Evolutionary conservation across 768 basidiomycete genomes (phyloP), one percentile per base, ranked within the genome.

Genomic region (Macrocybe gigantea): DNA sequence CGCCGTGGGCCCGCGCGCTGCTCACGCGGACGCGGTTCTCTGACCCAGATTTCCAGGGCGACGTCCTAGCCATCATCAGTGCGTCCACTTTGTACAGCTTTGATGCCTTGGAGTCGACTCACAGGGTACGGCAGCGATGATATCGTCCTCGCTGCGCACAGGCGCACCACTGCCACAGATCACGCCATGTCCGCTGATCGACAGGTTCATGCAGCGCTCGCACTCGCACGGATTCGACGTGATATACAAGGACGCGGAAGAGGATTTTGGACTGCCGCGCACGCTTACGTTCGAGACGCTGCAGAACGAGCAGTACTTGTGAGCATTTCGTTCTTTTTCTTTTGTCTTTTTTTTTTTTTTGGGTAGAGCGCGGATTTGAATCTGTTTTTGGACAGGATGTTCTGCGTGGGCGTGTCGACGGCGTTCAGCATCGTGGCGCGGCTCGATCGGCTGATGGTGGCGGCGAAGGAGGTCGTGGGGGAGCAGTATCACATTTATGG

Each of bases 401-500:
- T 86, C 57, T 84, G 80, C 45, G 86, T 88, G 7, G 87, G 84
- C 6, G 80, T 86, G 14, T 77, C 86, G 1, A 85, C 82, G 1
- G 71, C 83, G 0, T 86, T 77, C 53, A 73, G 76, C 0, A 77
- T 93, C 36, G 67, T 93, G n/a, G 75, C 76, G 5, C 76, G 87
- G 7, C 66, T 93, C 9, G 91, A 93, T 59, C 69, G 78, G 44
- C 64, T 93, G 49, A 88, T 93, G 81, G 58, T 90, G 2, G 87
- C 88, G 2, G 79, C 81, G 11, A 93, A 93, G 60, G 88, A 92
- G 63, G 69, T 93, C 39, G 87, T 93, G 1, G 90, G 90, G 1
- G 90, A 93, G 60, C 85, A 88, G 54, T 90, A 85, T 60, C 85
- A 91, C 59, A 86, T 92, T n/a, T 77, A 83, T 49, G 86, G 86